Evolutionary conservation across 2,329 filamentous ascomycete genomes (phyloP).

Genomic region (Colletotrichum sojae): DNA sequence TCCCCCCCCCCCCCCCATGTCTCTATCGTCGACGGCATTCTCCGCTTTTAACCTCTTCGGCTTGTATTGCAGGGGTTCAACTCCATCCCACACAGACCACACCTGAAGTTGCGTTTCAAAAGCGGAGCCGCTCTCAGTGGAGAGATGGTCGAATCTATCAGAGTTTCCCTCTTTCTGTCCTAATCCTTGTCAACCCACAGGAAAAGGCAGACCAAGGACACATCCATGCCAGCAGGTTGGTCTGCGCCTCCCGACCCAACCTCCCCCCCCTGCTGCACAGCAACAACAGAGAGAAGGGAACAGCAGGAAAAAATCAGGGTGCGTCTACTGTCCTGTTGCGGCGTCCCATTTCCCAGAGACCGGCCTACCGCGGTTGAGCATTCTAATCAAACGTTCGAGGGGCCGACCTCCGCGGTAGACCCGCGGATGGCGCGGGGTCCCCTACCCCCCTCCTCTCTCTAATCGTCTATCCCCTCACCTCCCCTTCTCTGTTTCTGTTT

Average conservation of each 20-base stretch:
- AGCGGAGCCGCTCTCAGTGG: slow-evolving; percentile 25
- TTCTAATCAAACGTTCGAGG: background rate
- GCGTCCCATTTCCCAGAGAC: slow-evolving; percentile 11
- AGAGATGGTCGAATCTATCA: slow-evolving; percentile 8
- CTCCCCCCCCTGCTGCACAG: no score
- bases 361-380: slow-evolving; percentile 15
- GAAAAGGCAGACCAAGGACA: no score
- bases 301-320: background rate
- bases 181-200: no score
- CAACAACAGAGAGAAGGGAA: no score
- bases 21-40: slow-evolving; percentile 13
- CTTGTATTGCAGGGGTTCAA: slow-evolving; percentile 23
- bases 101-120: slow-evolving; percentile 5
- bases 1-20: slow-evolving; percentile 14
- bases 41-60: slow-evolving; percentile 10
- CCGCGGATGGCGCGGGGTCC: background rate
- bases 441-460: no score
- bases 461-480: no score
- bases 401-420: background rate
- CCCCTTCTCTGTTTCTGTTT: background rate
- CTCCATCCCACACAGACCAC: background rate
- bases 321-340: slow-evolving; percentile 3
- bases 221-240: no score
- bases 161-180: background rate
- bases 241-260: no score